Percentiles rank a stretch among this genome's conserved stretches.
Conservation (phyloP, 1,139 yeast species). For the Geotrichum cucujoidarum region DNA sequence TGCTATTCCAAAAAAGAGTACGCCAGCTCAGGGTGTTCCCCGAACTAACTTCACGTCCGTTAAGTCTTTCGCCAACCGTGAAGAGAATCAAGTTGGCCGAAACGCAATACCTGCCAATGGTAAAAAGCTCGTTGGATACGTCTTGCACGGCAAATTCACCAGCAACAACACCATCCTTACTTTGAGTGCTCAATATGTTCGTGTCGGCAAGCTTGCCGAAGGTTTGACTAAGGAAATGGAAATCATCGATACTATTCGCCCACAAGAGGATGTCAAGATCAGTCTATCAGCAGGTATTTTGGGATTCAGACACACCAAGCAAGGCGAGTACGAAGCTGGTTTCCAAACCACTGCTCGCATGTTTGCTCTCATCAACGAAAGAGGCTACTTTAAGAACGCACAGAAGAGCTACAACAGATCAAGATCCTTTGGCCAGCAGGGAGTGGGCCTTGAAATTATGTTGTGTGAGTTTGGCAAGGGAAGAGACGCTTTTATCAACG, state of each 20-base stretch:
- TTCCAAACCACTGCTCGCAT: conserved; percentile 75
- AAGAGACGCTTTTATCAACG: conserved; percentile 78
- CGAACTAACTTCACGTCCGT: conserved; percentile 10
- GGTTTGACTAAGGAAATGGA: conserved; percentile 58
- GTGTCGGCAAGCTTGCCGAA: conserved; percentile 42
- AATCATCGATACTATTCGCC: conserved; percentile 69
- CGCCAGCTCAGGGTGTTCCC: neutral
- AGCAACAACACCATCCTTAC: conserved; percentile 81
- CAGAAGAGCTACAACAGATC: neutral
- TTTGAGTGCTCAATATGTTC: conserved; percentile 56
- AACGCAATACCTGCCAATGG: conserved; percentile 21
- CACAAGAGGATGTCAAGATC: conserved; percentile 70
- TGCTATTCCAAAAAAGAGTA: neutral
- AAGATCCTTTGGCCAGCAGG: neutral
- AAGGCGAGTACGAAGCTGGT: conserved; percentile 94
- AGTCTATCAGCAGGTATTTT: conserved; percentile 46
- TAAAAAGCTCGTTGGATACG: conserved; percentile 49
- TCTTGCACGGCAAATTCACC: conserved; percentile 69
- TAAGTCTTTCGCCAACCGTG: conserved; percentile 1
- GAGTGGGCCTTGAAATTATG: conserved; percentile 50
- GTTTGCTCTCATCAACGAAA: conserved; percentile 61
- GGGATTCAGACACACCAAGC: conserved; percentile 44
- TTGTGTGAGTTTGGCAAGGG: conserved; percentile 85
- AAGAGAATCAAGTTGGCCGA: neutral
- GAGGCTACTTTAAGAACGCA: conserved; percentile 41